A percentile compares a stretch with the other conserved stretches of the same genome.
Evolutionary conservation across 176 grass and related monocot species (phyloP).

Genomic region (Ampelocalamus luodianensis): DNA sequence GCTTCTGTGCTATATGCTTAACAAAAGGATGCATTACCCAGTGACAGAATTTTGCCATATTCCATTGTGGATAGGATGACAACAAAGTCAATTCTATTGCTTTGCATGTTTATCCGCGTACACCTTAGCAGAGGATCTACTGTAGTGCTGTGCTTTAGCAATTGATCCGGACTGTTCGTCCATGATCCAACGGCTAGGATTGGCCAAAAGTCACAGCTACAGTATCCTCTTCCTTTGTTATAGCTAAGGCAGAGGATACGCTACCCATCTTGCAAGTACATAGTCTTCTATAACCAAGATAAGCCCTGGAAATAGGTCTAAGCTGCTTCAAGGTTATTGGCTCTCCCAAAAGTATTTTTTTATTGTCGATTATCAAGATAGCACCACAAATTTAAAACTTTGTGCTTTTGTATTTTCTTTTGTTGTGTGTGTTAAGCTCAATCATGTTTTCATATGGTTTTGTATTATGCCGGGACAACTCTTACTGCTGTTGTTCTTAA

Average conservation of each 20-base stretch:
- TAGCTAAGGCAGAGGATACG: too few species aligned
- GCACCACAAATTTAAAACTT: background rate
- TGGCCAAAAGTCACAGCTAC: too few species aligned
- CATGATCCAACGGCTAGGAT: too few species aligned
- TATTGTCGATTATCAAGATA: conserved; percentile 8
- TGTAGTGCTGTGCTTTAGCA: too few species aligned
- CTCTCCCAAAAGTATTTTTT: conserved; percentile 19
- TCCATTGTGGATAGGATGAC: background rate
- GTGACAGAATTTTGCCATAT: background rate
- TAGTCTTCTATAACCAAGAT: background rate
- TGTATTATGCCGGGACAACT: background rate
- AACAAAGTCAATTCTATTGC: background rate
- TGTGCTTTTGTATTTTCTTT: background rate
- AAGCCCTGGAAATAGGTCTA: background rate
- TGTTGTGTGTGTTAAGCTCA: background rate
- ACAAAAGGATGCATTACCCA: background rate
- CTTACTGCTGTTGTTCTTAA: conserved; percentile 27
- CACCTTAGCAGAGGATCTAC: too few species aligned
- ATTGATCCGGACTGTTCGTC: too few species aligned
- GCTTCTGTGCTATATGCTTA: background rate
- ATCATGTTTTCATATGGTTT: background rate
- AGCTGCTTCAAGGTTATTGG: conserved; percentile 20
- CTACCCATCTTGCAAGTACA: background rate
- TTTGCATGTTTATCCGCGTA: background rate
- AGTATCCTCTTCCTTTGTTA: too few species aligned